These are phyloP conservation scores for Leishmania turanica DNA, from an alignment of 208 protist genomes.

Conservation along the genomic window DNA sequence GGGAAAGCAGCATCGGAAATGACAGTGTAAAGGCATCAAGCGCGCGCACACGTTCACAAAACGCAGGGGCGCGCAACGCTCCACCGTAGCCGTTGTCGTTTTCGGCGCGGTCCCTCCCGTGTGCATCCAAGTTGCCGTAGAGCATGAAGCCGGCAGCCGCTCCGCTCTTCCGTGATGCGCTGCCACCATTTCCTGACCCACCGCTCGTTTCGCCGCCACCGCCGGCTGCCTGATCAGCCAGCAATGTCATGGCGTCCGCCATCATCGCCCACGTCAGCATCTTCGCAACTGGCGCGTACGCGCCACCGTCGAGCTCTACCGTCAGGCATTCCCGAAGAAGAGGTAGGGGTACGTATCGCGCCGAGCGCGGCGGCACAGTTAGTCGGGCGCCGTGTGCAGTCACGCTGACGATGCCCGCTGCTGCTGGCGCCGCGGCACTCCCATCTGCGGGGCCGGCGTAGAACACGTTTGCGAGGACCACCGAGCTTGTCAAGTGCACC, in stretches of 20 bases:
- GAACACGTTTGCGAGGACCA: slow-evolving; percentile 29
- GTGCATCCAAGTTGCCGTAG: not conserved
- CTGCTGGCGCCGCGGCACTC: not conserved
- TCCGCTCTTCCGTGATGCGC: not conserved
- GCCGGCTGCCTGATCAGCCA: slow-evolving; percentile 14
- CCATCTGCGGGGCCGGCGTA: not conserved
- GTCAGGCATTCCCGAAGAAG: slow-evolving; percentile 8
- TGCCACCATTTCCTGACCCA: not conserved
- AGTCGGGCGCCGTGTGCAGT: not conserved
- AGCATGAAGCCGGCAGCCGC: not conserved
- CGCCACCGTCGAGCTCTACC: slow-evolving; percentile 20
- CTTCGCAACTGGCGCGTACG: slow-evolving; percentile 8
- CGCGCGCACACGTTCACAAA: slow-evolving; percentile 9
- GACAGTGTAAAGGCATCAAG: slow-evolving; percentile 16
- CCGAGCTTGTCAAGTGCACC: slow-evolving; percentile 23
- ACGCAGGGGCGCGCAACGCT: not conserved
- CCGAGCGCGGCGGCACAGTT: slow-evolving; percentile 12
- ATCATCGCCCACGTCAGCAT: slow-evolving; percentile 34
- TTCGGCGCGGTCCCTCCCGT: not conserved
- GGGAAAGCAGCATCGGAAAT: slow-evolving; percentile 25
- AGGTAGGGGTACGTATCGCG: slow-evolving; percentile 17
- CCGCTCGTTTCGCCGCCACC: not conserved
- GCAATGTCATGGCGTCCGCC: slow-evolving; percentile 27
- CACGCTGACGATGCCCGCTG: not conserved
- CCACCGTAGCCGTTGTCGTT: not conserved